Evolutionary conservation across 2,329 filamentous ascomycete genomes (phyloP).

Genomic region (Colletotrichum sublineola): DNA sequence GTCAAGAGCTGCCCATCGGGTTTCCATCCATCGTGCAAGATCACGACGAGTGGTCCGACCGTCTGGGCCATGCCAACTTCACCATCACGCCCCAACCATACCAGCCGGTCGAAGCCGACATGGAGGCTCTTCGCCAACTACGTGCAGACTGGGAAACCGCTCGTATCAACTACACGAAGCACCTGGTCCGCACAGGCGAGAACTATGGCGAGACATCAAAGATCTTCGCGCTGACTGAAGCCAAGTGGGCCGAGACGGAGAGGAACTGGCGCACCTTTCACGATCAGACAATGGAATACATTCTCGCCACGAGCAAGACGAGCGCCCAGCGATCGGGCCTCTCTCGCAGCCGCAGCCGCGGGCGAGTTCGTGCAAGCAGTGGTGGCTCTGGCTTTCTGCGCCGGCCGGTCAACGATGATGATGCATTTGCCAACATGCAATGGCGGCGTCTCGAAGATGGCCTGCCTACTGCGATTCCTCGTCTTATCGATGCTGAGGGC

Average conservation of each 20-base stretch:
- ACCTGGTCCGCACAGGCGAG: conserved; percentile 87
- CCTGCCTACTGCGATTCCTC: conserved; percentile 75
- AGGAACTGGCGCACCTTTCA: conserved; percentile 79
- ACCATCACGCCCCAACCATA: conserved; percentile 89
- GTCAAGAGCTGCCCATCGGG: conserved; percentile 62
- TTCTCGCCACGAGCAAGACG: conserved; percentile 56
- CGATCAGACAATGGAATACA: conserved; percentile 71
- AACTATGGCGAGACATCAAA: conserved; percentile 93
- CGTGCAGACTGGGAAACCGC: conserved; percentile 86
- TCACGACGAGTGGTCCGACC: conserved; percentile 85
- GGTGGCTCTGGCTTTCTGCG: conserved; percentile 50
- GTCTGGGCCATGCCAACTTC: conserved; percentile 93
- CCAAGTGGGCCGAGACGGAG: conserved; percentile 90
- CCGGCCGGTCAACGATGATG: conserved; percentile 54
- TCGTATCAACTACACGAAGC: conserved; percentile 88
- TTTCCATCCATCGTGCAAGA: conserved; percentile 76
- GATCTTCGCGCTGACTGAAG: conserved; percentile 85
- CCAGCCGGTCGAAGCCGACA: conserved; percentile 71
- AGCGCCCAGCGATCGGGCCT: conserved; percentile 47
- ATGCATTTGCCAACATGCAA: conserved; percentile 58
- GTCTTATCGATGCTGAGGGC: conserved; percentile 77
- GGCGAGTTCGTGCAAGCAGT: conserved; percentile 59
- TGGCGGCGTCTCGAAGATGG: conserved; percentile 65
- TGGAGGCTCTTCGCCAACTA: conserved; percentile 71
- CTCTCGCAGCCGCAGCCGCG: conserved; percentile 56